phyloP scores from a whole-genome alignment of 192 early-diverging fungal genomes.

The Gryganskiella cystojenkinii region DNA sequence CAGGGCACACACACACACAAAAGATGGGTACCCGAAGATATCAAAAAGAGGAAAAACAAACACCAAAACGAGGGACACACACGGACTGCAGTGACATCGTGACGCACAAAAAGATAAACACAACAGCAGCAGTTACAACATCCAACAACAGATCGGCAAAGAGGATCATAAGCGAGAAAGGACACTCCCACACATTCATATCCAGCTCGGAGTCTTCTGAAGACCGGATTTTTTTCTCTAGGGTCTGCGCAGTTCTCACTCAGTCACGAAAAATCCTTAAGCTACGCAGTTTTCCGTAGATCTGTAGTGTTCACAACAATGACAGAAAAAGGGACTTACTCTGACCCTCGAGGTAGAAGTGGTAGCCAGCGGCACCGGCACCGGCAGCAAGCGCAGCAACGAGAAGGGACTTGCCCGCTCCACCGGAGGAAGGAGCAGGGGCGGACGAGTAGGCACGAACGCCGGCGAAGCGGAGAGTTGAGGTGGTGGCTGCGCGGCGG shows the following conservation, averaged over 20 bases:
- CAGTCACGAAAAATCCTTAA: background rate
- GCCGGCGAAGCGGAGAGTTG: constrained; percentile 21
- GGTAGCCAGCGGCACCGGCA: constrained; percentile 48
- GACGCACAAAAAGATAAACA: too few species aligned
- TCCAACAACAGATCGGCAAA: too few species aligned
- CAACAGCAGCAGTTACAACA: too few species aligned
- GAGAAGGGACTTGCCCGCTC: constrained; percentile 25
- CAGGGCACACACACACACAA: background rate
- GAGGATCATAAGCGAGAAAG: background rate
- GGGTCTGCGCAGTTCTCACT: constrained; percentile 30
- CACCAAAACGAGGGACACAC: background rate
- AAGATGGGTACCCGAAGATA: background rate
- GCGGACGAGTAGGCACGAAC: constrained; percentile 36
- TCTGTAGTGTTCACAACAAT: too few species aligned
- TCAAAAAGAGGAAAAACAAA: background rate
- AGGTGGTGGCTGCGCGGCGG: constrained; percentile 24
- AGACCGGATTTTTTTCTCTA: background rate
- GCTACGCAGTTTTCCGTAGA: too few species aligned
- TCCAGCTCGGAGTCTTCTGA: too few species aligned
- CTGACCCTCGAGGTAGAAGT: constrained; percentile 28
- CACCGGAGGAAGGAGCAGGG: constrained; percentile 17
- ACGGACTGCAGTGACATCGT: too few species aligned
- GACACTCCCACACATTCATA: background rate
- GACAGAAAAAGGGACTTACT: constrained; percentile 24
- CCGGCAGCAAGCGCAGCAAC: constrained; percentile 33